phyloP scores from a whole-genome alignment of 1,284 basidiomycete species.

The Ceratobasidium papillatum region DNA sequence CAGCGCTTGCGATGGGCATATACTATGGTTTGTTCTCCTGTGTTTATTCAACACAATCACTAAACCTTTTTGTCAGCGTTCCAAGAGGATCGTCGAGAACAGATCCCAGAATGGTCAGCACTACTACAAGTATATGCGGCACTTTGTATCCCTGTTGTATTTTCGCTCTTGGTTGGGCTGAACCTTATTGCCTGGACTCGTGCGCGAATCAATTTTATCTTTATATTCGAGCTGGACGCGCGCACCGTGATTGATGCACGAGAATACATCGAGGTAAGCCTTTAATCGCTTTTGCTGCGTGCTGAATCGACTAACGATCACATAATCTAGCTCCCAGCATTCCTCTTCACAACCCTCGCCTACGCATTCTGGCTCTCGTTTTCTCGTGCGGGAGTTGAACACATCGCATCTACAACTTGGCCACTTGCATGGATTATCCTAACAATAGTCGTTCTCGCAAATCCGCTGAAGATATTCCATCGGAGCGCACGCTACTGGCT shows the following conservation, averaged over 20 bases:
- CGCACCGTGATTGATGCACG: constrained; percentile 79
- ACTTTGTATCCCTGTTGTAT: constrained; percentile 77
- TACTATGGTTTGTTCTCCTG: constrained; percentile 63
- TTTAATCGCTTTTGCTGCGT: no score
- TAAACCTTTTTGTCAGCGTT: constrained; percentile 59
- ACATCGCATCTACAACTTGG: constrained; percentile 69
- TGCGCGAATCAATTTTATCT: constrained; percentile 85
- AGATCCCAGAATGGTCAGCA: constrained; percentile 75
- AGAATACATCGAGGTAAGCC: constrained; percentile 79
- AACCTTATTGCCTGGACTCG: constrained; percentile 83
- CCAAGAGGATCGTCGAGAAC: constrained; percentile 62
- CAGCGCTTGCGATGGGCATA: constrained; percentile 75
- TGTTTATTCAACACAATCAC: background rate
- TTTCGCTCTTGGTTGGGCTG: constrained; percentile 79
- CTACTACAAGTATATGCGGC: constrained; percentile 85
- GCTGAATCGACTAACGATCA: no score
- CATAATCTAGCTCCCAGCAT: constrained; percentile 84
- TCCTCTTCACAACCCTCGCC: constrained; percentile 78
- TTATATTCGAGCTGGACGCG: constrained; percentile 88
- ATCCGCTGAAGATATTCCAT: constrained; percentile 78
- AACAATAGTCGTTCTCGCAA: constrained; percentile 67
- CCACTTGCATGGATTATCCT: constrained; percentile 86
- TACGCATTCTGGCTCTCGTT: constrained; percentile 90
- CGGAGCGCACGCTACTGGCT: constrained; percentile 82
- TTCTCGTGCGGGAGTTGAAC: constrained; percentile 62